Base-by-base conservation (phyloP, 768 basidiomycete genomes). In the Suillus tomentosus region DNA sequence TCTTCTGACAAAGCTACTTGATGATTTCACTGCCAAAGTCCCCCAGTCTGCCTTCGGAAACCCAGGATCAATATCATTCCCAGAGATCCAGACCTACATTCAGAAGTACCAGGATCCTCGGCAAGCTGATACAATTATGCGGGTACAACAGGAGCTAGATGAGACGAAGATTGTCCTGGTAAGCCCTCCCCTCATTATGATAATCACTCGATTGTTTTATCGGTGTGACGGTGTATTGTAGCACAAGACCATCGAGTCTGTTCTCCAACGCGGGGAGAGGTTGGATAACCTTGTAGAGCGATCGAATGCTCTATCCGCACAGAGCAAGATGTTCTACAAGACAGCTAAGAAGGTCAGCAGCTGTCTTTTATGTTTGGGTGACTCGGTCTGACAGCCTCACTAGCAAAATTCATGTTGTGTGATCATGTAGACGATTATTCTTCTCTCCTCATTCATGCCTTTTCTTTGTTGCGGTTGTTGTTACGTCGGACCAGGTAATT, bases 191-290 rank as follows among this genome's bases (percentile, higher is more conserved):
- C 43, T 17, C 34, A 13, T n/a, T 14, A 5, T n/a, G 34, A 8
- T 17, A 31, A 24, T n/a, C 27, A 19, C 48, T 48, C 2, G 4
- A 22, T n/a, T 19, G 55, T 57, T 43, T 37, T 67, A 45, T 67
- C 60, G 22, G 58, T 48, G 5, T 9, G 14, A 55, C 40, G 22
- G 15, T 50, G 42, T 54, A 60, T 45, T 64, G 62, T 72, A 99
- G 96, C 97, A 99, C 83, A 98, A 99, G 83, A 99, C 97, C 36
- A 99, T 99, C 71, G 97, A 99, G 74, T 94, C 92, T 3, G 96
- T 99, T 11, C 83, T 99, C 48, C 89, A 96, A 75, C 88, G 97
- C 14, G 97, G 97, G 51, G 96, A 99, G 85, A 95, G 94, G 79
- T 83, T 99, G 53, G 95, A 98, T 76, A 94, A 94, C 75, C 81